Evolutionary conservation across 257 asterid species (phyloP).

Genomic region (Solanum arcanum): DNA sequence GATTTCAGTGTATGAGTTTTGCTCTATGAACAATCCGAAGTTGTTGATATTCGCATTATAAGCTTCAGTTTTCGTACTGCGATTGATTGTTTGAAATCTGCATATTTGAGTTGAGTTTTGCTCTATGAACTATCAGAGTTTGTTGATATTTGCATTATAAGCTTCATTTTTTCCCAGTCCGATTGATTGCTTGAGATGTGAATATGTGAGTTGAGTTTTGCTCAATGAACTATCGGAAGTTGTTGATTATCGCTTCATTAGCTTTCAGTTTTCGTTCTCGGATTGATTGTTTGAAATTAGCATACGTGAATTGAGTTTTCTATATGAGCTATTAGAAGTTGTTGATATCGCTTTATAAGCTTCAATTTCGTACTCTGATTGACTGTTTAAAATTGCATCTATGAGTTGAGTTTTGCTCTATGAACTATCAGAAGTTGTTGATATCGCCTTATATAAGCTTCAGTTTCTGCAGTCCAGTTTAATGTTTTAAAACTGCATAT

Average conservation of each 20-base stretch:
- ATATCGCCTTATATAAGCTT: not conserved
- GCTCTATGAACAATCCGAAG: not conserved
- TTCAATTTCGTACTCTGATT: not conserved
- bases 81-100: not conserved
- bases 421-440: not conserved
- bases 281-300: not conserved
- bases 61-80: not conserved
- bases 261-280: not conserved
- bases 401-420: not conserved
- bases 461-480: not conserved
- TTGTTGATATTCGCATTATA: not conserved
- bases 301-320: not conserved
- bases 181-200: not conserved
- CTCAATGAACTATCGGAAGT: not conserved
- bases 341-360: not conserved
- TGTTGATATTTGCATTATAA: not conserved
- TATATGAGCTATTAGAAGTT: not conserved
- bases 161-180: not conserved
- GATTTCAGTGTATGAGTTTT: not conserved
- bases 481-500: not conserved
- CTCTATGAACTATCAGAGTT: not conserved
- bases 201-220: not conserved
- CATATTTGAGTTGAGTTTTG: not conserved
- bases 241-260: not conserved
- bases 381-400: not conserved